Conservation (phyloP, 805 yeast genomes). For the Teunomyces kruisii region DNA sequence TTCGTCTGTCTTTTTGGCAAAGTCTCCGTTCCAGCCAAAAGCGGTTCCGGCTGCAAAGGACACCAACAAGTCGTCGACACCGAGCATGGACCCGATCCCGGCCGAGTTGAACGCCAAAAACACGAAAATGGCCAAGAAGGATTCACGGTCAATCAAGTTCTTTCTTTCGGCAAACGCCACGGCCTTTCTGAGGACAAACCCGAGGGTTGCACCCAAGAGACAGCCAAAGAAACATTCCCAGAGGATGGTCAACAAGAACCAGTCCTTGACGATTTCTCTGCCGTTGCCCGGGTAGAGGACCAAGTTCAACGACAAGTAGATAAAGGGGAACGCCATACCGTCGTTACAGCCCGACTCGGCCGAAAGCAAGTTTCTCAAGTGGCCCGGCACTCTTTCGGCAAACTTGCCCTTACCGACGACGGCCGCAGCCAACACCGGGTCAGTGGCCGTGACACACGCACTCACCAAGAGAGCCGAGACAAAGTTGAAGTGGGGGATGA, state of each 20-base stretch:
- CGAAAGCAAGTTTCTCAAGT: constrained; percentile 74
- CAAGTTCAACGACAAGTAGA: constrained; percentile 65
- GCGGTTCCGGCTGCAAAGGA: constrained; percentile 94
- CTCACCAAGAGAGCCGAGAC: constrained; percentile 70
- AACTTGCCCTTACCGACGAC: constrained; percentile 93
- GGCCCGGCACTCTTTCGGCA: constrained; percentile 91
- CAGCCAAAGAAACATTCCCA: constrained; percentile 85
- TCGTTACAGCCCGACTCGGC: constrained; percentile 93
- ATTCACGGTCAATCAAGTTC: constrained; percentile 80
- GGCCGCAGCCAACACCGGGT: constrained; percentile 92
- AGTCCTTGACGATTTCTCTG: constrained; percentile 70
- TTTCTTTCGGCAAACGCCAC: constrained; percentile 71
- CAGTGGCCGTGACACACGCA: constrained; percentile 93
- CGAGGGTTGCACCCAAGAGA: constrained; percentile 69
- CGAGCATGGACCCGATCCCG: constrained; percentile 84
- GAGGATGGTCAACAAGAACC: constrained; percentile 73
- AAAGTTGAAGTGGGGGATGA: constrained; percentile 73
- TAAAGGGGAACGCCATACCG: constrained; percentile 95
- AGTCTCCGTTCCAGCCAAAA: constrained; percentile 92
- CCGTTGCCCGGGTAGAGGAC: constrained; percentile 66
- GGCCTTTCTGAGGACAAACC: constrained; percentile 66
- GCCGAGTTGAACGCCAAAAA: constrained; percentile 82
- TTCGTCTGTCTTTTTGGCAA: constrained; percentile 78
- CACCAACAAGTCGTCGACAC: constrained; percentile 84
- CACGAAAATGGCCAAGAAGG: constrained; percentile 81